Conservation (phyloP, 495 filamentous ascomycete species). For the Penicillium coffeae region DNA sequence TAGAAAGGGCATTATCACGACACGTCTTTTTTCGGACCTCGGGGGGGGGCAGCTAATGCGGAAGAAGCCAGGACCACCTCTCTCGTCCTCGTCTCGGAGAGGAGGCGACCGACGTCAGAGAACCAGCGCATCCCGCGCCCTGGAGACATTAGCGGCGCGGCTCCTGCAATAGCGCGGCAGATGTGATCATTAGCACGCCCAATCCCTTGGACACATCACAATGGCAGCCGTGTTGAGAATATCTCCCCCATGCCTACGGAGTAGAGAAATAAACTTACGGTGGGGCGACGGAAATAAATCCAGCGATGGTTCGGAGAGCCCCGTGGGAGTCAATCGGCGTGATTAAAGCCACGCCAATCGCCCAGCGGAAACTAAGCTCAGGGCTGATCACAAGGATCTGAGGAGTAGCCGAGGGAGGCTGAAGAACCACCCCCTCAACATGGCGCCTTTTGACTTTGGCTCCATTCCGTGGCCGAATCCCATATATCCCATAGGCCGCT, state of each 20-base stretch:
- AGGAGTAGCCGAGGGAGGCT: slow-evolving; percentile 18
- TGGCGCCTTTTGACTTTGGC: slow-evolving; percentile 8
- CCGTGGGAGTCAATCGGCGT: too few relatives aligned
- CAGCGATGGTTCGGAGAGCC: too few relatives aligned
- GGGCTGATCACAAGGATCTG: slow-evolving; percentile 18
- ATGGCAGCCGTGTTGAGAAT: too few relatives aligned
- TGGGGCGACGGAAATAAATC: too few relatives aligned
- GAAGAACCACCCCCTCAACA: slow-evolving; percentile 16
- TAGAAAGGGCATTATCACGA: slow-evolving; percentile 1
- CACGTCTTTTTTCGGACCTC: background rate
- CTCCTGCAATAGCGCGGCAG: slow-evolving; percentile 29
- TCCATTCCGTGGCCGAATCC: background rate
- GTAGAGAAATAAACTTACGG: too few relatives aligned
- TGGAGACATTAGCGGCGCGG: slow-evolving; percentile 26
- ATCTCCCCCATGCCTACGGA: too few relatives aligned
- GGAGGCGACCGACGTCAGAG: slow-evolving; percentile 30
- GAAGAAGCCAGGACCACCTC: slow-evolving; percentile 15
- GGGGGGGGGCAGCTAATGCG: background rate
- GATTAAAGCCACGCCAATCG: background rate
- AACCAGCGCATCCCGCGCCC: slow-evolving; percentile 22
- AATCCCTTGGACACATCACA: slow-evolving; percentile 24
- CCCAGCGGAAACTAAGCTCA: background rate
- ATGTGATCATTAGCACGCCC: slow-evolving; percentile 9
- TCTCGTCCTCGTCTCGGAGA: background rate
- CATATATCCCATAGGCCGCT: background rate